Conservation (phyloP, 306 rosid genomes). For the Rosa persica region DNA sequence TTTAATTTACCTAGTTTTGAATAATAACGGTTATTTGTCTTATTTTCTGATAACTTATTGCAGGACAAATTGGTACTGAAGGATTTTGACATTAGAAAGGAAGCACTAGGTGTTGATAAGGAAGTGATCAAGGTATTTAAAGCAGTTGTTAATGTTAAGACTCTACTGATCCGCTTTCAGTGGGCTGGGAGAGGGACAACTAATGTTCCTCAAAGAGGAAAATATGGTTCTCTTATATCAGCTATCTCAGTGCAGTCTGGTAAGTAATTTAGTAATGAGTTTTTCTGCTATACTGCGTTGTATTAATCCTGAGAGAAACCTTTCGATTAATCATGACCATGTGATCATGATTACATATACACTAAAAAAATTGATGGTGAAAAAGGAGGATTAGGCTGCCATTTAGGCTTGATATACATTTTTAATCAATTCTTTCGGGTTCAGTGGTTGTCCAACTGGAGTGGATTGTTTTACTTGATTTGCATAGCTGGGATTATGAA, state of each 20-base stretch:
- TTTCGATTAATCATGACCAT: neutral
- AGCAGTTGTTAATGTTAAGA: slow-evolving; percentile 41
- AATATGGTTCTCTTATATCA: slow-evolving; percentile 68
- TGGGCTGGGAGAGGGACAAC: slow-evolving; percentile 77
- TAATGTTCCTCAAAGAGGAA: slow-evolving; percentile 42
- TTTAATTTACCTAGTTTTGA: neutral
- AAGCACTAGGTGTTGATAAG: slow-evolving; percentile 21
- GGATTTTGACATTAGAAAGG: slow-evolving; percentile 24
- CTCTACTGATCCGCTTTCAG: slow-evolving; percentile 46
- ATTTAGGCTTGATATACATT: neutral
- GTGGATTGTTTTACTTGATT: neutral
- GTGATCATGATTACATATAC: neutral
- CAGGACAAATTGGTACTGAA: slow-evolving; percentile 12
- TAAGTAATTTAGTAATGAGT: slow-evolving; percentile 27
- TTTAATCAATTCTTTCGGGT: too few relatives aligned
- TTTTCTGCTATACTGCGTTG: neutral
- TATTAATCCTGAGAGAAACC: neutral
- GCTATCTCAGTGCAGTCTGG: slow-evolving; percentile 65
- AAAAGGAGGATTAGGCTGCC: neutral
- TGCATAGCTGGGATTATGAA: too few relatives aligned
- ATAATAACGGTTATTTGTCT: neutral
- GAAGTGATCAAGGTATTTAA: slow-evolving; percentile 21
- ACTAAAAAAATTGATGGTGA: neutral
- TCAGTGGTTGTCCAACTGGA: neutral
- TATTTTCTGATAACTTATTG: slow-evolving; percentile 23